These are phyloP conservation scores for Globisporangium nagaii DNA, from an alignment of 352 stramenopile genomes.

Conservation along the genomic window DNA sequence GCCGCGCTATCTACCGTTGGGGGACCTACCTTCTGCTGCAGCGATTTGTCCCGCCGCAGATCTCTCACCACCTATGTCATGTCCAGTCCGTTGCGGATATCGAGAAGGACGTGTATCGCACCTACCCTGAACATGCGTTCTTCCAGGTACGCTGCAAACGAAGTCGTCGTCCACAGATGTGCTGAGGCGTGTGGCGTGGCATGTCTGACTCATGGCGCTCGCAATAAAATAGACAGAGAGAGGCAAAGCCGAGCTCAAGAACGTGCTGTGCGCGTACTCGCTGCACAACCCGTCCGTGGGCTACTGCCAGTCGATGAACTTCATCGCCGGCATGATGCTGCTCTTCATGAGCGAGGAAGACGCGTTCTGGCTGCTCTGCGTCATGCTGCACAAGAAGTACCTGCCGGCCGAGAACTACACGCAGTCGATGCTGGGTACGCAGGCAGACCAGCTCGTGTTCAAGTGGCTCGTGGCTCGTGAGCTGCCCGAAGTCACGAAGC, in stretches of 20 bases:
- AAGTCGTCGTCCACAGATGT: no score
- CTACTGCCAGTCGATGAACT: constrained; percentile 81
- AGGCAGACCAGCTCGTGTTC: constrained; percentile 76
- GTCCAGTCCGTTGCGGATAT: constrained; percentile 41
- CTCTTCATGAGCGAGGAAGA: constrained; percentile 68
- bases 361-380: constrained; percentile 76
- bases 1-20: no score
- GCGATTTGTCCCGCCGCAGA: no score
- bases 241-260: constrained; percentile 41
- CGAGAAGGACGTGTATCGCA: constrained; percentile 59
- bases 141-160: constrained; percentile 30
- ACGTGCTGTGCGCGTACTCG: constrained; percentile 52
- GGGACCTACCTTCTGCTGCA: no score
- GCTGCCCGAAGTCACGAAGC: constrained; percentile 28
- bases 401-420: constrained; percentile 75
- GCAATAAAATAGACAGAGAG: constrained; percentile 20
- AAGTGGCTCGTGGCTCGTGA: constrained; percentile 44
- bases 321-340: constrained; percentile 61
- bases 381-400: constrained; percentile 56
- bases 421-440: constrained; percentile 61
- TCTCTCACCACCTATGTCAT: no score
- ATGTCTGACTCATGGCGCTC: neutral
- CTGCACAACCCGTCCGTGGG: constrained; percentile 49
- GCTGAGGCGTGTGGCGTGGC: no score
- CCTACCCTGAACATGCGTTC: constrained; percentile 55